Base-by-base conservation (phyloP, 768 basidiomycete genomes). In the Podaxis carcinomalis region DNA sequence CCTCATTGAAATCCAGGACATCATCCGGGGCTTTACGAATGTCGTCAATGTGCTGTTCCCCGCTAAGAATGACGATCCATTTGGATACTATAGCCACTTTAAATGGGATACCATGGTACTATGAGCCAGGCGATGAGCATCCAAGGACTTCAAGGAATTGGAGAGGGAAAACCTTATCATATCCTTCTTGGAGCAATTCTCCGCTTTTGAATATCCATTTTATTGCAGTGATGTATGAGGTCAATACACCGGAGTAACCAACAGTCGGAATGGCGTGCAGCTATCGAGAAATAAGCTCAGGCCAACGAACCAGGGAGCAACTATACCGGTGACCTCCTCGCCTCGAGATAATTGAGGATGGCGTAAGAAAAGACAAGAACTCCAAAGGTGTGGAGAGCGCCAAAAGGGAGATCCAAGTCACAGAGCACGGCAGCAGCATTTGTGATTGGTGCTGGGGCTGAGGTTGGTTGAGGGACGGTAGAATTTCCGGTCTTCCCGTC, bases 11-110 rank as follows among this genome's bases (percentile, higher is more conserved):
- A 11, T 69, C 70, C 11, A 76, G 46, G 2, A 70, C 58, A 7
- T 74, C 70, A 25, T 70, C 70, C 5, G 65, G 52, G 5, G 75
- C 72, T 58, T 68, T 72, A 6, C 72, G 66, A 44, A 78, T 61
- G 23, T 77, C 75, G 11, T 75, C 69, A 3, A 75, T 57, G 62
- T 70, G 63, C 23, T 71, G 42, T 4, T 64, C 59, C 16, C 72
- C 72, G 27, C 68, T 69, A 19, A 73, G 63, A 2, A 75, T 61
- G 6, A 77, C 66, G 1, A 68, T 58, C 77, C 75, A 77, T 44
- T 63, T 61, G n/a, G 66, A 68, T 4, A 73, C 57, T 5, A 63
- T 63, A 1, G 61, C 65, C 1, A 72, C 21, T 62, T 69, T 72
- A 66, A 73, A 74, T 0, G 65, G 51, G 9, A 56, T 46, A 44